Conservation (phyloP, 768 basidiomycete species). For the Tricholoma matsutake region DNA sequence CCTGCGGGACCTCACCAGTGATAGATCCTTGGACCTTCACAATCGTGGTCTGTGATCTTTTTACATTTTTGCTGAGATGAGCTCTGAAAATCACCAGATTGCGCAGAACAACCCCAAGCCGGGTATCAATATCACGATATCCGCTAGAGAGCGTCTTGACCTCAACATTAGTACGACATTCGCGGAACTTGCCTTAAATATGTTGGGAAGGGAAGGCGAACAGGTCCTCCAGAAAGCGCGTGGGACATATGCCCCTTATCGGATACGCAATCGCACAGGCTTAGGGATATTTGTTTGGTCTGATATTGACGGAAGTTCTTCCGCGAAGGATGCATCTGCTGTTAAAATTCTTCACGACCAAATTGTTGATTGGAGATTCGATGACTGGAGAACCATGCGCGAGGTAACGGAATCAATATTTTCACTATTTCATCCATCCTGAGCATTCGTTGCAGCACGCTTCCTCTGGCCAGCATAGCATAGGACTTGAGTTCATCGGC, state of each 20-base stretch:
- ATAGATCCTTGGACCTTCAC: conserved; percentile 96
- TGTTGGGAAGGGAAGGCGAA: conserved; percentile 75
- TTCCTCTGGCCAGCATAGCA: conserved; percentile 73
- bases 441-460: conserved; percentile 44
- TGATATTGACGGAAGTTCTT: conserved; percentile 58
- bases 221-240: conserved; percentile 71
- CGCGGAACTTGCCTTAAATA: conserved; percentile 73
- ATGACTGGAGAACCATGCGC: conserved; percentile 91
- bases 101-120: conserved; percentile 47
- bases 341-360: conserved; percentile 71
- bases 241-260: conserved; percentile 91
- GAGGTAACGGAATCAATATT: conserved; percentile 54
- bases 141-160: conserved; percentile 82
- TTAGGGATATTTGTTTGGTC: conserved; percentile 84
- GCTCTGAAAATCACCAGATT: conserved; percentile 36
- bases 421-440: background rate
- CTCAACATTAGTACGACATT: conserved; percentile 90
- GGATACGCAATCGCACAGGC: conserved; percentile 88
- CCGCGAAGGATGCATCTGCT: conserved; percentile 44
- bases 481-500: conserved; percentile 81
- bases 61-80: background rate
- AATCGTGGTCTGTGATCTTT: conserved; percentile 45
- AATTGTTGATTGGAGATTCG: conserved; percentile 91
- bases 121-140: conserved; percentile 57
- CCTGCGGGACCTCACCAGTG: conserved; percentile 43